Conservation (phyloP, 768 basidiomycete species). For the Amanita jacksonii region DNA sequence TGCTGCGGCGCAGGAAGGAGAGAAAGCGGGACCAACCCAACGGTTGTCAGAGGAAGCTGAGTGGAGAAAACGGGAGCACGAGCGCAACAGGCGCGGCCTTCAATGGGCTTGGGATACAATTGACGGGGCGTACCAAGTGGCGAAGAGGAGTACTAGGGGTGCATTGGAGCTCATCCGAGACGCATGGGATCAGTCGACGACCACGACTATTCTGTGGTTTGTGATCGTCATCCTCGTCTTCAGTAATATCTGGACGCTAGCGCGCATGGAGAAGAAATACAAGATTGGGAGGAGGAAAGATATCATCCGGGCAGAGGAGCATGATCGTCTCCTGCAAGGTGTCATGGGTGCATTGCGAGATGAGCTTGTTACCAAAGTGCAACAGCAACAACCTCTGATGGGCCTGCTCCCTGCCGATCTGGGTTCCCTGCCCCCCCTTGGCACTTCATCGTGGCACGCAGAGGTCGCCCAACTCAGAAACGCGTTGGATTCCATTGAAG, state of each 20-base stretch:
- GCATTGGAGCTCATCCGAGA: slow-evolving; percentile 73
- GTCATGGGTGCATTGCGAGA: slow-evolving; percentile 68
- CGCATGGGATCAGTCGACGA: slow-evolving; percentile 69
- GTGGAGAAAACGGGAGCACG: slow-evolving; percentile 51
- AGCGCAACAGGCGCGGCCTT: slow-evolving; percentile 60
- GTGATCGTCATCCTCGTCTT: slow-evolving; percentile 65
- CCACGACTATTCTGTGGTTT: slow-evolving; percentile 62
- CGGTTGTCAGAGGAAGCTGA: slow-evolving; percentile 24
- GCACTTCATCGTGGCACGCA: slow-evolving; percentile 25
- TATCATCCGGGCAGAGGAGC: slow-evolving; percentile 50
- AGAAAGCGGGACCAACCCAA: slow-evolving; percentile 9
- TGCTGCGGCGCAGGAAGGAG: slow-evolving; percentile 22
- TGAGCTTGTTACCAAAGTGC: slow-evolving; percentile 36
- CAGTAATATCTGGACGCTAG: slow-evolving; percentile 65
- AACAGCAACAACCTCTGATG: not conserved
- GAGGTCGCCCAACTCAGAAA: slow-evolving; percentile 39
- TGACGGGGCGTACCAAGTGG: slow-evolving; percentile 67
- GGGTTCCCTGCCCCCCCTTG: slow-evolving; percentile 1
- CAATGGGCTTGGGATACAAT: slow-evolving; percentile 90
- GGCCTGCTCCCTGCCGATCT: slow-evolving; percentile 4
- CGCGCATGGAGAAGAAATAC: slow-evolving; percentile 30
- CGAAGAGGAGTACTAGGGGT: slow-evolving; percentile 54
- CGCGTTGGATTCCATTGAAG: slow-evolving; percentile 50
- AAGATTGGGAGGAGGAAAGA: slow-evolving; percentile 38
- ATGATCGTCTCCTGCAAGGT: slow-evolving; percentile 67